phyloP scores from a whole-genome alignment of 164 flowering plant species.

The Aristolochia californica region DNA sequence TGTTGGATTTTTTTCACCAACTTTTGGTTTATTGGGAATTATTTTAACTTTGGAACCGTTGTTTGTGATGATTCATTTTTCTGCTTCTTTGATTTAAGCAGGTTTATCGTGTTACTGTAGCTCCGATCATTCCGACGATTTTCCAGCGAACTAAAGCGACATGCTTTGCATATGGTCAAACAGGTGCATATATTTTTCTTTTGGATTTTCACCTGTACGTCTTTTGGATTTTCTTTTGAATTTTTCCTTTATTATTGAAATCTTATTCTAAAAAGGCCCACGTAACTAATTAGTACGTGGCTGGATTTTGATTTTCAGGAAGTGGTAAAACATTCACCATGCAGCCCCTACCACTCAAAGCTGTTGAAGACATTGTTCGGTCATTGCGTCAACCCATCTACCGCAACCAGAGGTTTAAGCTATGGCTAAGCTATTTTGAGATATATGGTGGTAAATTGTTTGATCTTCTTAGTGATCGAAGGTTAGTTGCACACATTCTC shows the following conservation, averaged over 20 bases:
- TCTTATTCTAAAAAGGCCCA: too few relatives aligned
- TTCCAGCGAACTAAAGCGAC: conserved; percentile 96
- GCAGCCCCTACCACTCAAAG: conserved; percentile 96
- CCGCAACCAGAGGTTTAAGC: conserved; percentile 65
- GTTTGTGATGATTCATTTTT: background rate
- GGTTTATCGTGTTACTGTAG: conserved; percentile 86
- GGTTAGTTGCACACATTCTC: conserved; percentile 32
- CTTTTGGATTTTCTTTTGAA: too few relatives aligned
- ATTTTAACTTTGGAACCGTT: background rate
- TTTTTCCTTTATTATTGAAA: too few relatives aligned
- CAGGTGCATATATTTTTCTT: conserved; percentile 35
- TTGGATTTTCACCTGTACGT: background rate
- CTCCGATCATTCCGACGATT: conserved; percentile 88
- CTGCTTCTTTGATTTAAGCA: conserved; percentile 19
- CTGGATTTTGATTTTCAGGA: conserved; percentile 42
- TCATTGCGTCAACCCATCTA: conserved; percentile 80
- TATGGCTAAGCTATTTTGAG: conserved; percentile 99
- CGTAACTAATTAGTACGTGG: background rate
- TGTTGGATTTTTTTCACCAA: too few relatives aligned
- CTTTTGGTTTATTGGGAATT: background rate
- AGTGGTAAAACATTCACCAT: conserved; percentile 98
- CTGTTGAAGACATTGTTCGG: conserved; percentile 81
- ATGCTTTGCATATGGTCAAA: conserved; percentile 99
- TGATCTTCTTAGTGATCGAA: conserved; percentile 96
- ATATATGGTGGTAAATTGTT: conserved; percentile 96